phyloP scores from a whole-genome alignment of 2,329 filamentous ascomycete genomes.

The Talaromyces islandicus region DNA sequence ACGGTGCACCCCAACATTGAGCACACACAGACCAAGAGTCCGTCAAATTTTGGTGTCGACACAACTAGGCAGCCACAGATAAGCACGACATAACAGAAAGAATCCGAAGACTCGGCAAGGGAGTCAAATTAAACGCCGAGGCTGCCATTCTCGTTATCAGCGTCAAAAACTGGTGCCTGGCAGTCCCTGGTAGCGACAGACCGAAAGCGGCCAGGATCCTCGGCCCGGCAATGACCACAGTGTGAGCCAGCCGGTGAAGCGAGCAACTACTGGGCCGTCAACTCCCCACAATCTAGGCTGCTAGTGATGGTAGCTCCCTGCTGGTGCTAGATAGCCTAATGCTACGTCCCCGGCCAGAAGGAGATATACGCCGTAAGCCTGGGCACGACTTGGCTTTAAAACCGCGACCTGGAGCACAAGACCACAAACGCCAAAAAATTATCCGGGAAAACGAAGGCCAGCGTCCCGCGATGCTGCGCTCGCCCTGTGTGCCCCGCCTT shows the following conservation, averaged over 20 bases:
- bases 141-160: not conserved
- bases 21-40: no score
- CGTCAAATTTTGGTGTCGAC: not conserved
- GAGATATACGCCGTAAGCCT: constrained; percentile 42
- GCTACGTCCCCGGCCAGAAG: constrained; percentile 26
- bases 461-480: not conserved
- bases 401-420: not conserved
- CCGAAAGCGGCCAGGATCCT: not conserved
- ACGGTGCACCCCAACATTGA: no score
- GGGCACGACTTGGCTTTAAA: constrained; percentile 27
- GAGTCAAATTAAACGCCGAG: not conserved
- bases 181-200: not conserved
- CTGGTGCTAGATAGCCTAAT: not conserved
- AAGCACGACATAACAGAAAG: not conserved
- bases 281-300: not conserved
- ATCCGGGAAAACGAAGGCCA: not conserved
- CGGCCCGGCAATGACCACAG: not conserved
- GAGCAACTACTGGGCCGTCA: not conserved
- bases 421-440: not conserved
- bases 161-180: not conserved
- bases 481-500: not conserved
- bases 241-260: not conserved
- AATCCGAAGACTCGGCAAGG: not conserved
- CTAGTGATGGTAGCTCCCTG: not conserved
- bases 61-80: not conserved